Evolutionary conservation across 345 rosid species (phyloP).

Genomic region (Moricandia moricandioides): DNA sequence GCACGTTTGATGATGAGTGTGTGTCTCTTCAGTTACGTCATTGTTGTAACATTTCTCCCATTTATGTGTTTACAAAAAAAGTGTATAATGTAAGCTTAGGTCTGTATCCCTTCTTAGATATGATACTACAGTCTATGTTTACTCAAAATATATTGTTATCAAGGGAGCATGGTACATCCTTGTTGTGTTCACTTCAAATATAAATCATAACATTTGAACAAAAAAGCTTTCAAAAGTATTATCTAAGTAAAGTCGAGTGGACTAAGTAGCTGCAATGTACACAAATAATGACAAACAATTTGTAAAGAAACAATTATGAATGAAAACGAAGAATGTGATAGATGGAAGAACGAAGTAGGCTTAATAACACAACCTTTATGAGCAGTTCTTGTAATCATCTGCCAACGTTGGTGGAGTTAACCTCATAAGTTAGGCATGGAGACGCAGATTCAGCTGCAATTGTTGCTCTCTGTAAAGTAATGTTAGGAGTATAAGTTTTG

Average conservation of each 20-base stretch:
- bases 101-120: constrained; percentile 17
- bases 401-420: constrained; percentile 14
- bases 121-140: background rate
- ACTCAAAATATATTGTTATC: no score
- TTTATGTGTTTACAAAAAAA: constrained; percentile 27
- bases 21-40: constrained; percentile 4
- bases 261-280: constrained; percentile 24
- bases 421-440: constrained; percentile 16
- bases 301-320: constrained; percentile 11
- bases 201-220: background rate
- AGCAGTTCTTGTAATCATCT: background rate
- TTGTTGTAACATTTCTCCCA: constrained; percentile 23
- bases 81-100: constrained; percentile 36
- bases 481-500: constrained; percentile 23
- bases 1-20: constrained; percentile 24
- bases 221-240: background rate
- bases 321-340: background rate
- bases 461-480: constrained; percentile 20
- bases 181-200: background rate
- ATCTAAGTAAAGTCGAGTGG: background rate
- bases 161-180: background rate
- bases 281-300: constrained; percentile 20
- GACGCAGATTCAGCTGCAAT: background rate
- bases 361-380: constrained; percentile 21
- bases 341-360: constrained; percentile 4